Evolutionary conservation across 169 alveolate species (phyloP), one percentile per base, ranked within the genome.

Genomic region (Pseudocohnilembus persalinus): DNA sequence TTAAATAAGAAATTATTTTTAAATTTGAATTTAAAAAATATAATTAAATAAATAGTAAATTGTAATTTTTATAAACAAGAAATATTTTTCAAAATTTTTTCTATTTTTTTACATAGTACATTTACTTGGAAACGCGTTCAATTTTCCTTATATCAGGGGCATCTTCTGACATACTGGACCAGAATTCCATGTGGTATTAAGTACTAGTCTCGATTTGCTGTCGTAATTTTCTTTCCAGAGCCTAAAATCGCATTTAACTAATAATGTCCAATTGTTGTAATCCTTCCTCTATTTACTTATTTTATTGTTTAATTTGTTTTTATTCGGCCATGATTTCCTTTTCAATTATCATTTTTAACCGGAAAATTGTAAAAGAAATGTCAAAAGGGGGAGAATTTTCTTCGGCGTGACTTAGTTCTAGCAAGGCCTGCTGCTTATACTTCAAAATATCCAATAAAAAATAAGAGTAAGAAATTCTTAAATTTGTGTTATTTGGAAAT

Each of bases 361-460:
- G 82, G 32, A 83, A 91, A 31, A 91, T 88, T 24, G 89, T 88
- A 80, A 91, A 91, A 77, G 88, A 84, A 72, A 88, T 89, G 77
- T 91, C 94, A 81, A 91, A 88, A 76, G 90, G 88, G 0, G 94
- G 94, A 76, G 83, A 85, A 85, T 88, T 88, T 75, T 88, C 88
- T 63, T 91, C 92, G 32, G 92, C 90, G 33, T 76, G 80, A 29
- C 73, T 81, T 77, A 91, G 74, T 88, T 91, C 92, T n/a, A 83
- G 77, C 31, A 91, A 78, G 6, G 94, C 94, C 74, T 86, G 83
- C 80, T 88, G 82, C 32, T 84, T 83, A 30, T 86, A 88, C 35
- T 91, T 84, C 95, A 91, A 88, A 77, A 90, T 83, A 64, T 91
- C 95, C 85, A 85, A 83, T 68, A 91, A 82, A 85, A 91, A 91